phyloP scores from a whole-genome alignment of 1,284 basidiomycete genomes.

The Cryptococcus deneoformans region DNA sequence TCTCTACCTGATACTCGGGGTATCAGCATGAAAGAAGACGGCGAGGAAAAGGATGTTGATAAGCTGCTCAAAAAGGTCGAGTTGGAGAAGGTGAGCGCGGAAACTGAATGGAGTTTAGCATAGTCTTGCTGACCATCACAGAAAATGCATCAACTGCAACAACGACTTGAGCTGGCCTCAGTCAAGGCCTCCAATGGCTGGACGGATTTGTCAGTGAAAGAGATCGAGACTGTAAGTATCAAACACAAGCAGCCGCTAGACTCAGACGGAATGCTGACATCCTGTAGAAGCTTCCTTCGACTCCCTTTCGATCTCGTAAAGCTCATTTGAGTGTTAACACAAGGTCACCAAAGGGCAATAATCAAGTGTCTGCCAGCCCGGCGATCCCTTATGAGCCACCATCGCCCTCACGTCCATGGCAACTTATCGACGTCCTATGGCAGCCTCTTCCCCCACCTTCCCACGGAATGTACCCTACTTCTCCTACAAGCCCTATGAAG shows the following conservation, averaged over 20 bases:
- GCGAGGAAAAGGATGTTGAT: constrained; percentile 34
- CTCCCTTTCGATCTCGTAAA: constrained; percentile 17
- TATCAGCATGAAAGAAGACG: not conserved
- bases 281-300: constrained; percentile 14
- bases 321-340: constrained; percentile 9
- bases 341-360: constrained; percentile 16
- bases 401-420: constrained; percentile 44
- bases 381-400: constrained; percentile 36
- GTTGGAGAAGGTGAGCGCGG: constrained; percentile 43
- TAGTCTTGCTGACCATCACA: constrained; percentile 11
- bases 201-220: constrained; percentile 42
- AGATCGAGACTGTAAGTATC: constrained; percentile 41
- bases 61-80: constrained; percentile 41
- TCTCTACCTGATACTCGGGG: not conserved
- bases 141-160: constrained; percentile 45
- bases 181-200: constrained; percentile 46
- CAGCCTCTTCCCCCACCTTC: constrained; percentile 45
- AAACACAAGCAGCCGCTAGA: not conserved
- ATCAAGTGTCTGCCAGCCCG: constrained; percentile 4
- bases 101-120: not conserved
- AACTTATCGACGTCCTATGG: constrained; percentile 44
- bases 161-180: constrained; percentile 44
- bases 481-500: constrained; percentile 30
- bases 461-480: constrained; percentile 16
- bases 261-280: not conserved